Percentiles rank a stretch among this genome's conserved stretches.
Evolutionary conservation across 2,329 filamentous ascomycete genomes (phyloP).

Genomic region (Fusarium burgessii): DNA sequence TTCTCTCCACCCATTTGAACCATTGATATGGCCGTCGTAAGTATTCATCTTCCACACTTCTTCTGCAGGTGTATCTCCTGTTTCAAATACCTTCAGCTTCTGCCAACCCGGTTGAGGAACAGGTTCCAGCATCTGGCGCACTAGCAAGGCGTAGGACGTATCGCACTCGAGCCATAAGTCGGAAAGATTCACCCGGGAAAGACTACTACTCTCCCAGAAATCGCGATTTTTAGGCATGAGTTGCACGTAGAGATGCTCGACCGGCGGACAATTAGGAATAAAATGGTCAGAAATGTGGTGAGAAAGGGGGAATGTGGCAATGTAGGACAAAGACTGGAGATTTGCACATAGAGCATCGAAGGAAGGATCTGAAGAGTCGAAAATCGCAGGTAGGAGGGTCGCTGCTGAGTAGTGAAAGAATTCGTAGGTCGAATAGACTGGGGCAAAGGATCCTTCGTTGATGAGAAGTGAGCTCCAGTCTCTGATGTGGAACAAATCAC

Average conservation of each 20-base stretch:
- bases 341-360: conserved; percentile 53
- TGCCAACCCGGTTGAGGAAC: conserved; percentile 51
- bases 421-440: conserved; percentile 77
- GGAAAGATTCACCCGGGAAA: conserved; percentile 55
- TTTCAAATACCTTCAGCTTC: conserved; percentile 62
- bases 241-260: conserved; percentile 68
- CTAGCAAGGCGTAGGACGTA: conserved; percentile 61
- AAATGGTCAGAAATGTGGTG: conserved; percentile 67
- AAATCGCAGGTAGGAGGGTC: conserved; percentile 67
- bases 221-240: conserved; percentile 55
- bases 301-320: conserved; percentile 75
- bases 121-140: conserved; percentile 54
- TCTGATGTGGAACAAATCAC: conserved; percentile 66
- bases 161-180: conserved; percentile 68
- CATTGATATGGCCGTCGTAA: conserved; percentile 54
- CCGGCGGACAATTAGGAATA: conserved; percentile 59
- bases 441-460: conserved; percentile 82
- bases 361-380: conserved; percentile 56
- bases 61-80: conserved; percentile 59
- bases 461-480: conserved; percentile 75
- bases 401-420: conserved; percentile 75
- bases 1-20: conserved; percentile 57
- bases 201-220: conserved; percentile 53
- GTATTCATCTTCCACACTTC: conserved; percentile 62
- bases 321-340: conserved; percentile 67